These are phyloP conservation scores for Nakazawaea molendinolei DNA, from an alignment of 805 yeast species.

Conservation along the genomic window DNA sequence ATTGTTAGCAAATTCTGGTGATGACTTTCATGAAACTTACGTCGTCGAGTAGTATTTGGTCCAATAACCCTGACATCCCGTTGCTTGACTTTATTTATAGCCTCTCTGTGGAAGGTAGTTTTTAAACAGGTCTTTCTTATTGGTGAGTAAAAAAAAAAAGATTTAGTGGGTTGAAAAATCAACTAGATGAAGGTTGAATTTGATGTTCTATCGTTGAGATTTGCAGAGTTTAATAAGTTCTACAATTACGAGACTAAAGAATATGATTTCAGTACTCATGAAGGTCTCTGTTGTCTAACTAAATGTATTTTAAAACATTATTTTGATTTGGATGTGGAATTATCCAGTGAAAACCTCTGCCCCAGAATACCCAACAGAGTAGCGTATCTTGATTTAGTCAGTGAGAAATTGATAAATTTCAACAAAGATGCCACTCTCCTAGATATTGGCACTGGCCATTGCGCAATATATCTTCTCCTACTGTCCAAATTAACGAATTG, in stretches of 20 bases:
- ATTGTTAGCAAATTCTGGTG: neutral
- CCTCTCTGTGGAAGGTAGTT: neutral
- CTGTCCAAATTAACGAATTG: slow-evolving; percentile 15
- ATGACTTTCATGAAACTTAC: slow-evolving; percentile 25
- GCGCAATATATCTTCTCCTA: slow-evolving; percentile 39
- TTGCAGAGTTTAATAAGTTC: slow-evolving; percentile 16
- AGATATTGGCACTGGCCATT: slow-evolving; percentile 47
- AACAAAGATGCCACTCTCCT: slow-evolving; percentile 13
- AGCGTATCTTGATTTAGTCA: slow-evolving; percentile 21
- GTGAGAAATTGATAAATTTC: slow-evolving; percentile 10
- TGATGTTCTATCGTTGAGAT: slow-evolving; percentile 10
- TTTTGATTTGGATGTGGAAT: slow-evolving; percentile 14
- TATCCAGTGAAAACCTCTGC: slow-evolving; percentile 20
- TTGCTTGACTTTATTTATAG: neutral
- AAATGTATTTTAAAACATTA: slow-evolving; percentile 15
- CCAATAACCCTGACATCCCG: slow-evolving; percentile 43
- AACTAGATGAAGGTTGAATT: slow-evolving; percentile 14
- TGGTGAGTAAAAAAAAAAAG: slow-evolving; percentile 2
- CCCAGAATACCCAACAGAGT: slow-evolving; percentile 26
- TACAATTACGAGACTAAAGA: slow-evolving; percentile 6
- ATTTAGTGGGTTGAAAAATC: slow-evolving; percentile 5
- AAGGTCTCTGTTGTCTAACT: slow-evolving; percentile 18
- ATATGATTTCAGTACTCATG: slow-evolving; percentile 19
- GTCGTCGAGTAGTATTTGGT: slow-evolving; percentile 72
- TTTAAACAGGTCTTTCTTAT: no score